These are phyloP conservation scores for Akebia trifoliata DNA, from an alignment of 164 flowering plant genomes.

Conservation along the genomic window DNA sequence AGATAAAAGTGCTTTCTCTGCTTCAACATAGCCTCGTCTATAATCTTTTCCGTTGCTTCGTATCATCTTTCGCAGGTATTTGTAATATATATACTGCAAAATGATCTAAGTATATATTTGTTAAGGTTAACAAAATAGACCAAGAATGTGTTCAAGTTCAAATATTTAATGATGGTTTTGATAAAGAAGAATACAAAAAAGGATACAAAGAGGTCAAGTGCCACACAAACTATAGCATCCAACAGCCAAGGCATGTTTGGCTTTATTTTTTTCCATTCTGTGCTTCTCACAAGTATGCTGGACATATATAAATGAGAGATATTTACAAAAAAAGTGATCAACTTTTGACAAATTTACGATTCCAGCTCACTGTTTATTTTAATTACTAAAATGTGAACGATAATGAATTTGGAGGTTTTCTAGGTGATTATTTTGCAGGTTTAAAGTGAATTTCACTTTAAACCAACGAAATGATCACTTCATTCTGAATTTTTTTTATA, in stretches of 20 bases:
- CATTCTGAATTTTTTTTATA: too few relatives aligned
- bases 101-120: slow-evolving; percentile 45
- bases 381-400: too few relatives aligned
- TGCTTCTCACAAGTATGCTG: slow-evolving; percentile 74
- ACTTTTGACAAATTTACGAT: too few relatives aligned
- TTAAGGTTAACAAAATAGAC: slow-evolving; percentile 21
- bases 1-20: slow-evolving; percentile 22
- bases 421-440: too few relatives aligned
- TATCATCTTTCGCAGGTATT: slow-evolving; percentile 20
- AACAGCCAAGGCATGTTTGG: slow-evolving; percentile 90
- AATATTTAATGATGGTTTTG: neutral
- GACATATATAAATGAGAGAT: slow-evolving; percentile 2
- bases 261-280: slow-evolving; percentile 57
- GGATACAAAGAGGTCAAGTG: slow-evolving; percentile 83
- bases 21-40: slow-evolving; percentile 23
- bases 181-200: slow-evolving; percentile 6
- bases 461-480: too few relatives aligned
- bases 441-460: too few relatives aligned
- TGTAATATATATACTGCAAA: slow-evolving; percentile 70
- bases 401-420: too few relatives aligned
- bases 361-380: too few relatives aligned
- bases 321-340: too few relatives aligned
- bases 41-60: slow-evolving; percentile 8
- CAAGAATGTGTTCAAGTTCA: neutral
- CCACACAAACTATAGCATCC: slow-evolving; percentile 79